Percentiles rank a stretch among this genome's conserved stretches.
These are phyloP conservation scores for Penicillium cataractarum DNA, from an alignment of 495 filamentous ascomycete species.

Conservation along the genomic window DNA sequence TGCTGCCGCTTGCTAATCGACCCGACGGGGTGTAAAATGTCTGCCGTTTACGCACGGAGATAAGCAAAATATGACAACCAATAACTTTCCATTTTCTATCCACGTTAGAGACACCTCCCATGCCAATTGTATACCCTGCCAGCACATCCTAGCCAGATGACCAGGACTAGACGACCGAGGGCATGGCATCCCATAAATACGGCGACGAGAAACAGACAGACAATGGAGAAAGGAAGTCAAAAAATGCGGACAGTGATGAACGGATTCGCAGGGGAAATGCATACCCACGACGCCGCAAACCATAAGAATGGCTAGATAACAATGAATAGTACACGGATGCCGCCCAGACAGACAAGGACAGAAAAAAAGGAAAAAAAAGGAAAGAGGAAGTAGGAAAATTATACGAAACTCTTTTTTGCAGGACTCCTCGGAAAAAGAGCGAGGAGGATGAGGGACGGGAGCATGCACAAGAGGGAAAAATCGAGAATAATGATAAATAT, in stretches of 20 bases:
- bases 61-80: background rate
- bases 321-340: conserved; percentile 13
- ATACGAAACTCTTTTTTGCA: conserved; percentile 18
- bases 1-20: no score
- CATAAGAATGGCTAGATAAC: conserved; percentile 12
- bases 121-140: background rate
- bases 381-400: background rate
- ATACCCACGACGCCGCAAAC: conserved; percentile 15
- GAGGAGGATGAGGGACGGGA: background rate
- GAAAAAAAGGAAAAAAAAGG: background rate
- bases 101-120: background rate
- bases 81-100: background rate
- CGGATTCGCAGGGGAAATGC: conserved; percentile 1
- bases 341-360: conserved; percentile 5
- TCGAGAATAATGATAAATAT: conserved; percentile 2
- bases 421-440: background rate
- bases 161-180: background rate
- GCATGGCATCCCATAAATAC: background rate
- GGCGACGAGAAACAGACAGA: background rate
- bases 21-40: no score
- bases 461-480: background rate
- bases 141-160: background rate
- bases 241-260: background rate
- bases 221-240: background rate
- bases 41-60: no score